Evolutionary conservation across 345 rosid species (phyloP).

Genomic region (Arabidopsis suecica): DNA sequence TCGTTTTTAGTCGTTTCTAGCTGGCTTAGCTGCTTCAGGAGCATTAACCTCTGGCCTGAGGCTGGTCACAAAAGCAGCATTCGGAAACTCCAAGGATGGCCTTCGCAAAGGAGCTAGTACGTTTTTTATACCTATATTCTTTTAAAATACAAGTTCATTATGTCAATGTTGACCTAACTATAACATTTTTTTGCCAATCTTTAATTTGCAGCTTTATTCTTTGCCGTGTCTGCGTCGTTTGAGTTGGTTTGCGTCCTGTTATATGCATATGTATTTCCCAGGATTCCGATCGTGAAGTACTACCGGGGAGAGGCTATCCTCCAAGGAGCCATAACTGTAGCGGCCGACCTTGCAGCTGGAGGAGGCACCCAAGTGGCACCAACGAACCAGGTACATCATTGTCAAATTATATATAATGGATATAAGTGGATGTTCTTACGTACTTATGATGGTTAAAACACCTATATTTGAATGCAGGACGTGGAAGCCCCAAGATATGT

Average conservation of each 20-base stretch:
- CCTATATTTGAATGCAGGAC: constrained; percentile 45
- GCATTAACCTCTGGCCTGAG: constrained; percentile 76
- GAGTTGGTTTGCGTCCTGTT: constrained; percentile 65
- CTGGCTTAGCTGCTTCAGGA: constrained; percentile 85
- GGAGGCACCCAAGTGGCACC: constrained; percentile 50
- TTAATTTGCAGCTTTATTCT: constrained; percentile 58
- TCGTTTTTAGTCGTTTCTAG: constrained; percentile 61
- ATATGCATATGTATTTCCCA: constrained; percentile 64
- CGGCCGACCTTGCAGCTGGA: constrained; percentile 80
- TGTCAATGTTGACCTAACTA: not conserved
- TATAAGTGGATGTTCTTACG: too few relatives aligned
- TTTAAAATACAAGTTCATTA: not conserved
- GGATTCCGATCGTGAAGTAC: constrained; percentile 66
- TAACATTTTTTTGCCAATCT: not conserved
- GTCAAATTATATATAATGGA: not conserved
- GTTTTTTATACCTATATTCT: constrained; percentile 32
- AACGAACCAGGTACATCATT: not conserved
- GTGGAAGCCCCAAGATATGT: constrained; percentile 36
- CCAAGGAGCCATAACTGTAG: constrained; percentile 80
- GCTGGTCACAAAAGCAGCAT: constrained; percentile 67
- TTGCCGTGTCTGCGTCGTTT: constrained; percentile 58
- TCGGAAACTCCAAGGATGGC: constrained; percentile 59
- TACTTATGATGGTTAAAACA: not conserved
- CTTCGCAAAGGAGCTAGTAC: constrained; percentile 81
- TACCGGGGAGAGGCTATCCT: constrained; percentile 69